Conservation (phyloP, 2,329 filamentous ascomycete genomes). For the Didymella exigua region DNA sequence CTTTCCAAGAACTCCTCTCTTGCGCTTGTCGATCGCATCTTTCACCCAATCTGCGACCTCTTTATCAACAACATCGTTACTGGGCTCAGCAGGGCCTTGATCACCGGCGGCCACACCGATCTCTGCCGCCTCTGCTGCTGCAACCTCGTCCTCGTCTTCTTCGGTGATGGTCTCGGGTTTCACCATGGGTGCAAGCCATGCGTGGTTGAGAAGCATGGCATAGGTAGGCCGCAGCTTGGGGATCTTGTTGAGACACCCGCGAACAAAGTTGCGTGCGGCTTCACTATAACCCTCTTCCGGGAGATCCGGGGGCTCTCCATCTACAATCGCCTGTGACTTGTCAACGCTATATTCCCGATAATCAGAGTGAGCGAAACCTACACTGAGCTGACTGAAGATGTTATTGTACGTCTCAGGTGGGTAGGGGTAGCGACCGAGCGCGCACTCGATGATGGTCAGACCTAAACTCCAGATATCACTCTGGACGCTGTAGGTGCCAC, state of each 20-base stretch:
- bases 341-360: slow-evolving; percentile 5
- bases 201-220: slow-evolving; percentile 83
- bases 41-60: slow-evolving; percentile 90
- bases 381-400: slow-evolving; percentile 95
- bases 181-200: slow-evolving; percentile 79
- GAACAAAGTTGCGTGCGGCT: slow-evolving; percentile 83
- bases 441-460: slow-evolving; percentile 93
- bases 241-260: slow-evolving; percentile 88
- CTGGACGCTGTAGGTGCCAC: slow-evolving; percentile 94
- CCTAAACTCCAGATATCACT: slow-evolving; percentile 98
- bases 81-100: slow-evolving; percentile 33
- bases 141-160: slow-evolving; percentile 66
- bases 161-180: slow-evolving; percentile 77
- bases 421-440: slow-evolving; percentile 92
- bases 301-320: slow-evolving; percentile 91
- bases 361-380: slow-evolving; percentile 57
- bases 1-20: slow-evolving; percentile 60
- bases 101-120: slow-evolving; percentile 49
- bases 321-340: slow-evolving; percentile 81
- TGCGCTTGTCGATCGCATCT: slow-evolving; percentile 69
- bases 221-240: slow-evolving; percentile 94
- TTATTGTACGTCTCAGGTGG: slow-evolving; percentile 97
- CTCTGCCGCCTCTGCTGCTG: slow-evolving; percentile 50
- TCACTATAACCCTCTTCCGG: slow-evolving; percentile 79
- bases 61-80: slow-evolving; percentile 64